Conservation (phyloP, 148 eudicot genomes). For the Fagopyrum esculentum region DNA sequence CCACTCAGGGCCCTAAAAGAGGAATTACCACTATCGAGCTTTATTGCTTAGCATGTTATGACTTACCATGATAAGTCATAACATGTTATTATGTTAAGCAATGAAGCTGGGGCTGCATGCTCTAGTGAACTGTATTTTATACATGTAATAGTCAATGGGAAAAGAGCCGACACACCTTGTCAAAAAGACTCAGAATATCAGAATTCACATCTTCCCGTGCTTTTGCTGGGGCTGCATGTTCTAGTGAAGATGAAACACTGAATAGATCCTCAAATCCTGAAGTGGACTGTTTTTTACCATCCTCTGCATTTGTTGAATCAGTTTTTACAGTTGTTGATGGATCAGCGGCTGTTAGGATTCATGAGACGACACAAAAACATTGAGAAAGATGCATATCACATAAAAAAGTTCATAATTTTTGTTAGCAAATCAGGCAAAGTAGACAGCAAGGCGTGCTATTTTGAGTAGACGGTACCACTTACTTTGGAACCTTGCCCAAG, state of each 20-base stretch:
- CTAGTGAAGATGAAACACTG: slow-evolving; percentile 34
- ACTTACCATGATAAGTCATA: background rate
- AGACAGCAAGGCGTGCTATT: background rate
- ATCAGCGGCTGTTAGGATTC: slow-evolving; percentile 51
- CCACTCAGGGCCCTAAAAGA: no score
- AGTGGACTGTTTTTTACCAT: slow-evolving; percentile 37
- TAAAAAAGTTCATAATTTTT: background rate
- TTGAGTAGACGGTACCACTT: slow-evolving; percentile 18
- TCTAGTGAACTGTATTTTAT: no score
- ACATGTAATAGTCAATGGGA: background rate
- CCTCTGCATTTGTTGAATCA: slow-evolving; percentile 34
- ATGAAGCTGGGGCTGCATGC: no score
- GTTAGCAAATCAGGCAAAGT: background rate
- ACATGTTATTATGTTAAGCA: no score
- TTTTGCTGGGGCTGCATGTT: slow-evolving; percentile 25
- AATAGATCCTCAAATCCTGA: slow-evolving; percentile 71
- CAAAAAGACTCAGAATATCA: slow-evolving; percentile 74
- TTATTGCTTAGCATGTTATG: no score
- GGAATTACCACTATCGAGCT: no score
- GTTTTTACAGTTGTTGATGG: slow-evolving; percentile 51
- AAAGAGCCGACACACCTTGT: slow-evolving; percentile 36
- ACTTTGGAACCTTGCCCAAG: slow-evolving; percentile 95
- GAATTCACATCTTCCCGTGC: slow-evolving; percentile 50
- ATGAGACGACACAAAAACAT: background rate
- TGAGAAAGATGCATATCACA: background rate